Base-by-base conservation (phyloP, 2,329 filamentous ascomycete species). In the Verticillium klebahnii region DNA sequence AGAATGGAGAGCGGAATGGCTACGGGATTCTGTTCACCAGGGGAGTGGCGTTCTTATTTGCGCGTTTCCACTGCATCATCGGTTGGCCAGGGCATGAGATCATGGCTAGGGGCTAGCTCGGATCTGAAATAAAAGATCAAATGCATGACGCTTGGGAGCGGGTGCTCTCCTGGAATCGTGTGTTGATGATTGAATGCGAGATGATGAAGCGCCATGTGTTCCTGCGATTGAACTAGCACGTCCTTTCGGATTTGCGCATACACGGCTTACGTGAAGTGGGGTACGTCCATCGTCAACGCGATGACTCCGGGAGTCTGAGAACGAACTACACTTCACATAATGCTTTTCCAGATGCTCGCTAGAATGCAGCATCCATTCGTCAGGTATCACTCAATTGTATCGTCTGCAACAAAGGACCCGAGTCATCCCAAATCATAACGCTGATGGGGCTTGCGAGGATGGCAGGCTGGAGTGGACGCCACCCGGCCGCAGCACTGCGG, bases 41-140 rank as follows among this genome's bases (percentile, higher is more conserved):
- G 37, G 59, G 64, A 60, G 58, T 60, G 59, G 64, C 61, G 64
- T 63, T 60, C 59, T 62, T 65, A 61, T 63, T 65, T 66, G 61
- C 63, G 62, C 60, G 57, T 64, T 66, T 63, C 62, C 62, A 65
- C 64, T 66, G 65, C 65, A 66, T 69, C 60, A 65, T 64, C 73
- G 74, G 74, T 74, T 73, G 73, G 73, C 72, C 73, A 75, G 72
- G 73, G 71, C 71, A 71, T 75, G 70, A 69, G 54, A 72, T 72
- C 69, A 70, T 69, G 72, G 71, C 71, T 73, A 66, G 62, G 73
- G 73, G 71, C 74, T 75, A 75, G 74, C 73, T 73, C 74, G 69
- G 74, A 73, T 76, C 74, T 75, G 72, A 76, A 76, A 66, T 65
- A 65, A 64, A 67, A 50, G 60, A 65, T 66, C 64, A 66, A 59